Evolutionary conservation across 2,329 filamentous ascomycete genomes (phyloP), one percentile per base, ranked within the genome.

Genomic region (Cercospora sp.): DNA sequence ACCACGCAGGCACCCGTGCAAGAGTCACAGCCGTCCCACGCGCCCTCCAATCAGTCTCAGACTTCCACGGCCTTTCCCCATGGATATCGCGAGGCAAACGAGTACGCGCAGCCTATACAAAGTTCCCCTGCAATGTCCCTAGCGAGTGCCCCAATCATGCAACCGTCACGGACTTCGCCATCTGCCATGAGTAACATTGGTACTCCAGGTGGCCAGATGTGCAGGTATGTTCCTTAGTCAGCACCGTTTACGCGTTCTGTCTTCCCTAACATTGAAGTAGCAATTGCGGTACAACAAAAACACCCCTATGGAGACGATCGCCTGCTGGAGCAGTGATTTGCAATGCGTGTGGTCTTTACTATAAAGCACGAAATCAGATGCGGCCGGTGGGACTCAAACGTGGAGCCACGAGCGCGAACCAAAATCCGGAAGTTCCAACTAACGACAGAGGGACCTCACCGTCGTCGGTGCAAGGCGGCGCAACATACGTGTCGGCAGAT

Each of bases 271-370:
- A 26, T 57, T 42, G 8, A n/a, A 28, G 10, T 72, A 99, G 95
- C 78, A 99, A 99, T 80, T 99, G 95, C 79, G 91, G 90, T 67
- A 98, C 95, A 16, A 97, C 93, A 63, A 90, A 91, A 78, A 99
- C 95, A 58, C 95, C 95, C 26, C 82, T 99, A 42, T 99, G 95
- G 95, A 89, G 95, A 77, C 88, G 95, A 76, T 97, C 94, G 16
- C 94, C 94, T 0, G 90, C 94, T 75, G 95, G 95, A 31, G 91
- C 93, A 64, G 97, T 93, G 30, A 98, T 99, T 68, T 99, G 95
- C 82, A 99, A 99, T 81, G 95, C 95, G 5, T 99, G 95, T 77
- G 95, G 95, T 51, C 85, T 99, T 16, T 99, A 99, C 79, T 85
- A 92, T 70, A 98, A 98, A 80, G 94, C 94, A 9, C 89, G 95